Conservation (phyloP, 2,329 filamentous ascomycete species). For the Penicillium brasilianum region DNA sequence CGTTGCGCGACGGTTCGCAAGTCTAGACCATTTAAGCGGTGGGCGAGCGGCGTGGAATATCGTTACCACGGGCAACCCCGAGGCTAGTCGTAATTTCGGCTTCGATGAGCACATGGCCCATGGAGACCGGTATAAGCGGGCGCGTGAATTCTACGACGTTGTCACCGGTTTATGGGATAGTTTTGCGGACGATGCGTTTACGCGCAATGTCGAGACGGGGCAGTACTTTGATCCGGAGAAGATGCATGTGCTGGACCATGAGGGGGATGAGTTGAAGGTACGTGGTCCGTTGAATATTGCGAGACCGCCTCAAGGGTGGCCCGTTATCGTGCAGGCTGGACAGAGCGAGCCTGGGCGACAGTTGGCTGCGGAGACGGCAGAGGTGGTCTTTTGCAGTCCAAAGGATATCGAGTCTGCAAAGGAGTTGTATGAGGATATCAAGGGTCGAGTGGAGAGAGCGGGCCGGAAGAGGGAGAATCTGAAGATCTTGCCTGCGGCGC, state of each 20-base stretch:
- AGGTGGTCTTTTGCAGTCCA: slow-evolving; percentile 59
- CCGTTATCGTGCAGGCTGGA: slow-evolving; percentile 61
- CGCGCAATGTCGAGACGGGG: slow-evolving; percentile 55
- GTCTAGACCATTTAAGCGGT: slow-evolving; percentile 56
- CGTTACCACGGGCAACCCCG: slow-evolving; percentile 59
- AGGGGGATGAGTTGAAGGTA: slow-evolving; percentile 55
- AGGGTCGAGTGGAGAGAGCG: slow-evolving; percentile 51
- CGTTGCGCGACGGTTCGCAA: slow-evolving; percentile 59
- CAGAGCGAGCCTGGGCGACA: slow-evolving; percentile 59
- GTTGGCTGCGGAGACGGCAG: slow-evolving; percentile 59
- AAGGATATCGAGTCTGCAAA: slow-evolving; percentile 53
- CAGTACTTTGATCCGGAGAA: slow-evolving; percentile 58
- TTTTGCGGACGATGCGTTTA: slow-evolving; percentile 62
- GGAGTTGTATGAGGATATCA: slow-evolving; percentile 58
- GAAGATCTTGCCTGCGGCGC: slow-evolving; percentile 59
- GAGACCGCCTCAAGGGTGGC: slow-evolving; percentile 60
- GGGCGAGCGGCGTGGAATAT: slow-evolving; percentile 61
- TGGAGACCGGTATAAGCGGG: slow-evolving; percentile 56
- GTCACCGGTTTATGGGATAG: slow-evolving; percentile 61
- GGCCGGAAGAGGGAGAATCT: slow-evolving; percentile 54
- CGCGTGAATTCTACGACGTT: slow-evolving; percentile 59
- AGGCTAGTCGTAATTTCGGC: slow-evolving; percentile 59
- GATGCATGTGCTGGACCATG: slow-evolving; percentile 59
- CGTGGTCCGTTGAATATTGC: slow-evolving; percentile 59
- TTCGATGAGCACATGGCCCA: slow-evolving; percentile 58